Evolutionary conservation across 495 filamentous ascomycete genomes (phyloP).

Genomic region (Penicillium waksmanii): DNA sequence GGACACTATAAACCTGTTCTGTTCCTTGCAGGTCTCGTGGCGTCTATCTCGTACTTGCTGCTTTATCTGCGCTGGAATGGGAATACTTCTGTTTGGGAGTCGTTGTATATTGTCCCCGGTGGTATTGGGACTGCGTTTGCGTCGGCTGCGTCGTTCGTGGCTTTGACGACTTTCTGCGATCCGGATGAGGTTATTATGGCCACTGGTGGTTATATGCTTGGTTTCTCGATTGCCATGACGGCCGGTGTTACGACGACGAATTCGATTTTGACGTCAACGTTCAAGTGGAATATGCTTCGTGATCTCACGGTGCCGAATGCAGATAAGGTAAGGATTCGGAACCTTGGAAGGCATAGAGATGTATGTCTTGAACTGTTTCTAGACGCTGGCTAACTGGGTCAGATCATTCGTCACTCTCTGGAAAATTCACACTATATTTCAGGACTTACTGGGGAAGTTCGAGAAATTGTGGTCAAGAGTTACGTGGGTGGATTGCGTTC

Average conservation of each 20-base stretch:
- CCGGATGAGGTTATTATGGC: constrained; percentile 4
- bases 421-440: neutral
- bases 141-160: neutral
- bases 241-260: constrained; percentile 1
- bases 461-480: neutral
- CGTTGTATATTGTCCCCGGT: constrained; percentile 1
- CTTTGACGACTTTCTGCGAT: neutral
- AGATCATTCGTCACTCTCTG: constrained; percentile 5
- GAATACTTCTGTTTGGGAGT: constrained; percentile 3
- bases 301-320: neutral
- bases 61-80: neutral
- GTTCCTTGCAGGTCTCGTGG: neutral
- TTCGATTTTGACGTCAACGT: neutral
- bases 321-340: neutral
- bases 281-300: neutral
- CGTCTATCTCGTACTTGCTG: neutral
- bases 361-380: too few species aligned
- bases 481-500: neutral
- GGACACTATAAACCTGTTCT: constrained; percentile 5
- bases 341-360: too few species aligned
- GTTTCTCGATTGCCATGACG: constrained; percentile 1
- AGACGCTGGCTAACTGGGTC: neutral
- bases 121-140: constrained; percentile 5
- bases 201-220: constrained; percentile 1
- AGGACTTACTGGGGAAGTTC: neutral